These are phyloP conservation scores for Sugiyamaella americana DNA, from an alignment of 805 yeast species.

Conservation along the genomic window DNA sequence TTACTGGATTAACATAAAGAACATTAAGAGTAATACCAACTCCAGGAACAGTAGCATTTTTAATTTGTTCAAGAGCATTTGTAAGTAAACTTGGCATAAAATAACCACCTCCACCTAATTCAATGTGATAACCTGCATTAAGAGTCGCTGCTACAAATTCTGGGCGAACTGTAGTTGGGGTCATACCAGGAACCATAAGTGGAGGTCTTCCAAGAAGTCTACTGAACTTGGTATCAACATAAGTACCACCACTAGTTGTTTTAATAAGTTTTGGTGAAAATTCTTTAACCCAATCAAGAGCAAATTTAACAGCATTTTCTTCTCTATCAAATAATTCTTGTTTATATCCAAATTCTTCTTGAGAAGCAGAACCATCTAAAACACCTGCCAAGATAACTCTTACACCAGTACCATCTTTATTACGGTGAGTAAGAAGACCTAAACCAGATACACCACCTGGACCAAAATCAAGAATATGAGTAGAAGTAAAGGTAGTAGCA, in stretches of 20 bases:
- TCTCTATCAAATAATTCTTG: slow-evolving; percentile 84
- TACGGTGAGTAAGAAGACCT: slow-evolving; percentile 93
- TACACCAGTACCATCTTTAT: slow-evolving; percentile 97
- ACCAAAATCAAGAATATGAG: slow-evolving; percentile 94
- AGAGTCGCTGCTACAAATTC: slow-evolving; percentile 90
- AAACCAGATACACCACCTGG: slow-evolving; percentile 98
- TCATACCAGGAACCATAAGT: slow-evolving; percentile 98
- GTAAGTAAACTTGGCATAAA: slow-evolving; percentile 68
- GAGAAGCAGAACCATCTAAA: slow-evolving; percentile 56
- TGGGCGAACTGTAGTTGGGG: slow-evolving; percentile 94
- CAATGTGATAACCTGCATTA: slow-evolving; percentile 95
- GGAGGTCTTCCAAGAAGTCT: slow-evolving; percentile 92
- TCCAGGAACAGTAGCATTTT: slow-evolving; percentile 68
- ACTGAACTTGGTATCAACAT: slow-evolving; percentile 91
- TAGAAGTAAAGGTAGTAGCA: slow-evolving; percentile 73
- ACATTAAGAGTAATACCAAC: slow-evolving; percentile 86
- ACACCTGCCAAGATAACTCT: slow-evolving; percentile 93
- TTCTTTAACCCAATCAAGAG: slow-evolving; percentile 86
- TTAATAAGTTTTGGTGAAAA: slow-evolving; percentile 80
- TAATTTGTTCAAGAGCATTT: slow-evolving; percentile 68
- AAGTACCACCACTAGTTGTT: slow-evolving; percentile 58
- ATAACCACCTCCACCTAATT: slow-evolving; percentile 99
- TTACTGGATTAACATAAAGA: slow-evolving; percentile 93
- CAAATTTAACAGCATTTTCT: slow-evolving; percentile 61
- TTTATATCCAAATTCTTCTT: slow-evolving; percentile 90